A percentile compares a stretch with the other conserved stretches of the same genome.
phyloP scores from a whole-genome alignment of 768 basidiomycete species.

The Dioszegia crocea region DNA sequence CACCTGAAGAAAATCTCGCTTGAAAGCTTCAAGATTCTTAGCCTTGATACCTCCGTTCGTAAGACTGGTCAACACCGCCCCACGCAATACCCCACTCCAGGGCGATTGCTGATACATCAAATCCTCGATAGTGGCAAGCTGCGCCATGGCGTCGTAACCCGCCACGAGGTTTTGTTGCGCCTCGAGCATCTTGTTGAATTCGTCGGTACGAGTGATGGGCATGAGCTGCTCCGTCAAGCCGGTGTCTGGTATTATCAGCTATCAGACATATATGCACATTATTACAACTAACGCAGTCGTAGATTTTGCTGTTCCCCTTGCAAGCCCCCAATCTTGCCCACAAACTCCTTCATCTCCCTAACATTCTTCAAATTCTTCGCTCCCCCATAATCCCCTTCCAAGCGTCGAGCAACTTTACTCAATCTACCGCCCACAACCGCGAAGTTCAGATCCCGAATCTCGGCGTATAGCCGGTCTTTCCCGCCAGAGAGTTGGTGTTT shows the following conservation, averaged over 20 bases:
- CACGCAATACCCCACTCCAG: conserved; percentile 68
- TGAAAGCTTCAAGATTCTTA: conserved; percentile 78
- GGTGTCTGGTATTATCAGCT: conserved; percentile 62
- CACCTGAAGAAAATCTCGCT: conserved; percentile 84
- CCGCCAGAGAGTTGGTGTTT: conserved; percentile 76
- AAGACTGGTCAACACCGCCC: conserved; percentile 81
- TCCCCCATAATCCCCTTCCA: conserved; percentile 91
- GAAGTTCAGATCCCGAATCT: conserved; percentile 88
- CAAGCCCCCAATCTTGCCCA: conserved; percentile 86
- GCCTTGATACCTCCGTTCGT: conserved; percentile 79
- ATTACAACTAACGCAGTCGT: conserved; percentile 77
- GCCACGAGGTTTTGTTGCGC: conserved; percentile 97
- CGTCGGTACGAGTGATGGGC: conserved; percentile 73
- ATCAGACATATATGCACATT: no score
- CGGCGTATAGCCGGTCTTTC: conserved; percentile 74
- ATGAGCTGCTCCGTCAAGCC: conserved; percentile 87
- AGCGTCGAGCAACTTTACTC: conserved; percentile 71
- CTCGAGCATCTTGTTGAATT: conserved; percentile 87
- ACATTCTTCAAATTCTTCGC: conserved; percentile 84
- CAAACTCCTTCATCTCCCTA: conserved; percentile 86
- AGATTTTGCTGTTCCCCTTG: conserved; percentile 88
- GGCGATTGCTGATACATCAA: conserved; percentile 82
- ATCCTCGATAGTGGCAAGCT: conserved; percentile 83
- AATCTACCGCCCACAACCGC: conserved; percentile 77
- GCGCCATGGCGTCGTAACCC: conserved; percentile 75